A percentile compares a stretch with the other conserved stretches of the same genome.
Conservation (phyloP, 768 basidiomycete species). For the Leucosporidium scottii region DNA sequence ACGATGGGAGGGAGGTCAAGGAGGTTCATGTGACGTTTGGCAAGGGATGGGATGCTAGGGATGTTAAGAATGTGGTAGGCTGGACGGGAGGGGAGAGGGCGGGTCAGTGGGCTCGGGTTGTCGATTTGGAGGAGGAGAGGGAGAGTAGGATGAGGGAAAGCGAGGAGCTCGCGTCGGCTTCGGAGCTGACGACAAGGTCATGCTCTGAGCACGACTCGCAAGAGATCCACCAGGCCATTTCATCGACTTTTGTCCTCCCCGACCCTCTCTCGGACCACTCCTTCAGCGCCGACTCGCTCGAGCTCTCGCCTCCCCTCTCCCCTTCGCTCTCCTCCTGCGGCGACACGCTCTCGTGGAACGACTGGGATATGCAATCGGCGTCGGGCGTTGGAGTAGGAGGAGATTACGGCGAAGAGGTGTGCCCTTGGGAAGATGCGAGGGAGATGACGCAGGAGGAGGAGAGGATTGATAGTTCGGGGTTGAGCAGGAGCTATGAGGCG, state of each 20-base stretch:
- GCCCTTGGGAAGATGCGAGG: background rate
- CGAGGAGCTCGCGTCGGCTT: too few relatives aligned
- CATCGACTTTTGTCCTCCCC: conserved; percentile 18
- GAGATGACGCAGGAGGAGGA: background rate
- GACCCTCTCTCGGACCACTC: background rate
- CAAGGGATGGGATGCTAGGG: background rate
- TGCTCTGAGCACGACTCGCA: too few relatives aligned
- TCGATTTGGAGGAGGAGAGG: background rate
- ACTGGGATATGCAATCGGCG: too few relatives aligned
- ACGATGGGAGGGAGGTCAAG: background rate
- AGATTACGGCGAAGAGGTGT: too few relatives aligned
- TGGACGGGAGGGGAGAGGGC: background rate
- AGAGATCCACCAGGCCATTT: background rate
- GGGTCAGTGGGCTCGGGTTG: background rate
- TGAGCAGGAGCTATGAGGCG: background rate
- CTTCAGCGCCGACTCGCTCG: conserved; percentile 4
- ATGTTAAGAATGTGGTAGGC: background rate
- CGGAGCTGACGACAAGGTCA: too few relatives aligned
- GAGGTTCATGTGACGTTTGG: background rate
- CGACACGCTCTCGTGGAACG: too few relatives aligned
- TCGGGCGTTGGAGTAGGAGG: background rate
- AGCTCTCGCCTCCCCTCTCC: too few relatives aligned
- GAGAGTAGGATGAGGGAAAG: background rate
- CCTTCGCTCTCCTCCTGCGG: too few relatives aligned
- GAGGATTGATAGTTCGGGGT: background rate